These are phyloP conservation scores for Verticillium dahliae DNA, from an alignment of 2,329 filamentous ascomycete species.

Conservation along the genomic window DNA sequence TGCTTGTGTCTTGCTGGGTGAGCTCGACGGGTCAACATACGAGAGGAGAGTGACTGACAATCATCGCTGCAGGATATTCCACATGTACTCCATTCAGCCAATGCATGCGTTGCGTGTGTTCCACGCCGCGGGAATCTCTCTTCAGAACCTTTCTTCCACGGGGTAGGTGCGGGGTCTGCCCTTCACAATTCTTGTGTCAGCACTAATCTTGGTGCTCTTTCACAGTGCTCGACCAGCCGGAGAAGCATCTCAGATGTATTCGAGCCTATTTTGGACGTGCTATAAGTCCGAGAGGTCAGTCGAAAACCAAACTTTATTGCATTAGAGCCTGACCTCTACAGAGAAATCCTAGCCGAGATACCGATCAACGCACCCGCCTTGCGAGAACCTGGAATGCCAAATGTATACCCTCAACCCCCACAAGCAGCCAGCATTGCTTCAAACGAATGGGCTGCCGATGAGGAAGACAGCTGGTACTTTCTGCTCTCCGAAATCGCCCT, in stretches of 20 bases:
- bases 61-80: neutral
- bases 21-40: neutral
- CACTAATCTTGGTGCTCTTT: neutral
- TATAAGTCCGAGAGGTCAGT: neutral
- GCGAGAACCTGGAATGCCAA: neutral
- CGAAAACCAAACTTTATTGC: neutral
- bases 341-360: neutral
- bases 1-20: neutral
- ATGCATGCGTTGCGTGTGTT: neutral
- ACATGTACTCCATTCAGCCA: neutral
- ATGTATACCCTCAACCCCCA: neutral
- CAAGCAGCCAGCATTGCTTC: neutral
- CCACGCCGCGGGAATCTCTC: neutral
- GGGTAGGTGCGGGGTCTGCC: neutral
- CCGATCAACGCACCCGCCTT: neutral
- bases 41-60: no score
- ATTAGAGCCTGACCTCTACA: neutral
- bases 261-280: neutral
- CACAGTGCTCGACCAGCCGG: neutral
- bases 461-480: conserved; percentile 1
- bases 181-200: neutral
- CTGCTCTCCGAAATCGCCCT: neutral
- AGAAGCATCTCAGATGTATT: neutral
- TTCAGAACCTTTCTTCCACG: neutral
- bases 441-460: neutral